Conservation (phyloP, 306 rosid genomes). For the Corylus avellana region DNA sequence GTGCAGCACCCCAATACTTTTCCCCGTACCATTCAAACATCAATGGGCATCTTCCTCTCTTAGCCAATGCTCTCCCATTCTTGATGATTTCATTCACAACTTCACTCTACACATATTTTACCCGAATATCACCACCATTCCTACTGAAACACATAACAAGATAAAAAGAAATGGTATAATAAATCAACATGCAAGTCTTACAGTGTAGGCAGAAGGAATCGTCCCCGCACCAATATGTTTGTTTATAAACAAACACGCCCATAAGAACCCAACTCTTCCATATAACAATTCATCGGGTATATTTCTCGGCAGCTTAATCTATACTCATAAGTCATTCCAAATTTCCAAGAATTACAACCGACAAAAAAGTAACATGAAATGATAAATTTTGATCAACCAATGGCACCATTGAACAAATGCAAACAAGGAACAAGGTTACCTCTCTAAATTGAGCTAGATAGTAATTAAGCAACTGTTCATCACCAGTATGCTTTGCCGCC, state of each 20-base stretch:
- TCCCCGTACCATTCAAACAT: slow-evolving; percentile 83
- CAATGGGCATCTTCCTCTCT: slow-evolving; percentile 54
- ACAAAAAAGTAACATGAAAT: background rate
- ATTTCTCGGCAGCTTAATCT: slow-evolving; percentile 68
- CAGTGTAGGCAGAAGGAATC: slow-evolving; percentile 55
- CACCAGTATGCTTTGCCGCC: slow-evolving; percentile 52
- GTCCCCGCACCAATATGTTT: slow-evolving; percentile 57
- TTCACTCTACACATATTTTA: slow-evolving; percentile 34
- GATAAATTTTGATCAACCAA: background rate
- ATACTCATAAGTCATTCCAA: background rate
- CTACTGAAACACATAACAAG: slow-evolving; percentile 10
- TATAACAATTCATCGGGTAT: slow-evolving; percentile 75
- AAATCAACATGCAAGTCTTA: slow-evolving; percentile 33
- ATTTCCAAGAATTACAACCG: background rate
- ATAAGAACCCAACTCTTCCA: slow-evolving; percentile 72
- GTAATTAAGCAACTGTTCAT: slow-evolving; percentile 44
- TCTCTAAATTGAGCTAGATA: slow-evolving; percentile 55
- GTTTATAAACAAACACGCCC: slow-evolving; percentile 76
- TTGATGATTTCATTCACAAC: slow-evolving; percentile 56
- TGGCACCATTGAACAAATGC: background rate
- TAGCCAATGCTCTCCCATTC: slow-evolving; percentile 63
- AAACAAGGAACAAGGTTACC: slow-evolving; percentile 31
- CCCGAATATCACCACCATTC: slow-evolving; percentile 10
- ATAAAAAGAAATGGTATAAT: slow-evolving; percentile 5
- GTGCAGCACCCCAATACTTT: slow-evolving; percentile 86